Conservation (phyloP, 441 rosid genomes). For the Erodium trifolium region DNA sequence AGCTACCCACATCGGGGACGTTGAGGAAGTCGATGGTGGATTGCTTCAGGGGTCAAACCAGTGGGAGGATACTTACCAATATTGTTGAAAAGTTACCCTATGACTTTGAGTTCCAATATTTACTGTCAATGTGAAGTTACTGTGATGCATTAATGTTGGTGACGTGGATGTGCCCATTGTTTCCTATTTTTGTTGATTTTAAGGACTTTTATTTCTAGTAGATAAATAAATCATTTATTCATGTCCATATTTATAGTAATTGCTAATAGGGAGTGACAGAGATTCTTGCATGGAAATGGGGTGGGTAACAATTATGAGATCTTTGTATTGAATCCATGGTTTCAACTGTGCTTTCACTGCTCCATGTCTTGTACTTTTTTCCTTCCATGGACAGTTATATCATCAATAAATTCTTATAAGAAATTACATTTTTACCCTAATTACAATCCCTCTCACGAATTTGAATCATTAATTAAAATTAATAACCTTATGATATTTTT, state of each 20-base stretch:
- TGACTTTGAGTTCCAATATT: slow-evolving; percentile 79
- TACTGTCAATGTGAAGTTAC: slow-evolving; percentile 45
- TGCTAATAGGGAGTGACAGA: slow-evolving; percentile 11
- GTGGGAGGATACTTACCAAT: slow-evolving; percentile 31
- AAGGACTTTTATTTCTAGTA: not conserved
- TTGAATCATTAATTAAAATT: too few species aligned
- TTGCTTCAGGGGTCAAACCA: slow-evolving; percentile 51
- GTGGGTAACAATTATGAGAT: not conserved
- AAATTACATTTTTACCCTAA: too few species aligned
- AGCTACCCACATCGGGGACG: slow-evolving; percentile 72
- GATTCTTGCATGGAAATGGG: slow-evolving; percentile 8
- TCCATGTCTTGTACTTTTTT: not conserved
- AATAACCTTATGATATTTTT: too few species aligned
- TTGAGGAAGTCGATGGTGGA: slow-evolving; percentile 83
- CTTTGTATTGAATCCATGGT: not conserved
- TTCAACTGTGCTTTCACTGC: not conserved
- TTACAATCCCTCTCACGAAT: too few species aligned
- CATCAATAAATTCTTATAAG: too few species aligned
- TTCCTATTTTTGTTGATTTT: not conserved
- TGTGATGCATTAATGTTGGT: not conserved
- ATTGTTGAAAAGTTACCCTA: slow-evolving; percentile 59
- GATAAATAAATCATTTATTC: not conserved
- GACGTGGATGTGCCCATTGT: not conserved
- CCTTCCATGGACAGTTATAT: not conserved
- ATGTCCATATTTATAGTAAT: not conserved